Evolutionary conservation across 495 filamentous ascomycete genomes (phyloP).

Genomic region (Chaetomidium leptoderma): DNA sequence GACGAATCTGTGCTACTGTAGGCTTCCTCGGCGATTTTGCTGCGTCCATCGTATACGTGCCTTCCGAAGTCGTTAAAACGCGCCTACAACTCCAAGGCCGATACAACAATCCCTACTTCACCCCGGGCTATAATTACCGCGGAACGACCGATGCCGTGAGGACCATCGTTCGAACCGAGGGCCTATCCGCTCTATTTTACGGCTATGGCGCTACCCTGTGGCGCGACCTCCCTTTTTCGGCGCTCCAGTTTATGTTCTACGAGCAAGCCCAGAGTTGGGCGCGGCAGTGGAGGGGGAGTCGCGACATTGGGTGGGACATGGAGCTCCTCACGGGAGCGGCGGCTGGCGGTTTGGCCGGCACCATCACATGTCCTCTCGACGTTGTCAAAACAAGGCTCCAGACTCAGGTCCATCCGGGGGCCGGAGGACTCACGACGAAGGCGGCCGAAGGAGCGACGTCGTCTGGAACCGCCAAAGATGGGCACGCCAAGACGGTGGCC

Average conservation of each 20-base stretch:
- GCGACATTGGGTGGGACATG: constrained; percentile 76
- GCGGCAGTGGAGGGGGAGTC: constrained; percentile 59
- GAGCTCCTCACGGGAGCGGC: constrained; percentile 86
- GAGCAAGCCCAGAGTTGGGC: constrained; percentile 86
- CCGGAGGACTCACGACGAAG: constrained; percentile 8
- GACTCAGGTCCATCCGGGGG: constrained; percentile 68
- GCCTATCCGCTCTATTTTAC: constrained; percentile 79
- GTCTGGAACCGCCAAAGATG: constrained; percentile 12
- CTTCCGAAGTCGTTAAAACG: constrained; percentile 94
- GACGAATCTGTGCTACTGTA: constrained; percentile 34
- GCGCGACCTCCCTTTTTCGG: constrained; percentile 92
- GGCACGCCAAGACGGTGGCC: constrained; percentile 16
- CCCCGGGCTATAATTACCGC: constrained; percentile 91
- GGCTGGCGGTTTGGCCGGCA: constrained; percentile 91
- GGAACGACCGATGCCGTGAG: constrained; percentile 71
- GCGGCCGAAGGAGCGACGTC: constrained; percentile 4
- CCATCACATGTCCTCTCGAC: constrained; percentile 91
- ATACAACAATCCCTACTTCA: constrained; percentile 89
- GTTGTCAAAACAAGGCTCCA: constrained; percentile 98
- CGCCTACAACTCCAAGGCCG: constrained; percentile 90
- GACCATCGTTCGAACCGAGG: constrained; percentile 79
- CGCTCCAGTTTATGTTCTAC: constrained; percentile 95
- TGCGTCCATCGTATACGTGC: constrained; percentile 88
- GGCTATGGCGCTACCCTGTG: constrained; percentile 93
- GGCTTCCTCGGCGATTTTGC: constrained; percentile 89